phyloP scores from a whole-genome alignment of 192 early-diverging fungal species.

The Phlyctochytrium bullatum region DNA sequence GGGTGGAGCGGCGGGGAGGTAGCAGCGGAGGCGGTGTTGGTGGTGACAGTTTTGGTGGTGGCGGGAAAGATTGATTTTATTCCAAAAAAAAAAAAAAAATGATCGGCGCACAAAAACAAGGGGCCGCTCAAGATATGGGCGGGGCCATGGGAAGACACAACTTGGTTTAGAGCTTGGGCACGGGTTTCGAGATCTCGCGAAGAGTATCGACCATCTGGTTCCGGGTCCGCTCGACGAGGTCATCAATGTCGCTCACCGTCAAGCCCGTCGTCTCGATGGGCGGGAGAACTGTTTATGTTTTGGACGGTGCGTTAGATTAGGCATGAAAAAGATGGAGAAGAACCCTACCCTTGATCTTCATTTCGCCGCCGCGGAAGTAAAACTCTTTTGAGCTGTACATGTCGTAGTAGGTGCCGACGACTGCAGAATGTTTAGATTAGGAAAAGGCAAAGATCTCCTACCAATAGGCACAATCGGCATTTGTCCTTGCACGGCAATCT shows the following conservation, averaged over 20 bases:
- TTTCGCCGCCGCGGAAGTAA: conserved; percentile 48
- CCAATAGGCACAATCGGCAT: conserved; percentile 89
- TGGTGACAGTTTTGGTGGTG: no score
- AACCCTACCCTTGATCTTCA: conserved; percentile 55
- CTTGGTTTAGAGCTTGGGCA: neutral
- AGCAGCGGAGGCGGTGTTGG: no score
- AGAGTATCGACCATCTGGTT: neutral
- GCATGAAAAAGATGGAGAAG: neutral
- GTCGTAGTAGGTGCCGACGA: conserved; percentile 60
- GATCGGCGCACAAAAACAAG: no score
- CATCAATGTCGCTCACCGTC: conserved; percentile 26
- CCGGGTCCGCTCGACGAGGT: conserved; percentile 4
- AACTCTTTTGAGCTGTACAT: conserved; percentile 55
- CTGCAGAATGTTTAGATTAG: conserved; percentile 39
- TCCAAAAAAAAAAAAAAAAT: no score
- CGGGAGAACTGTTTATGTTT: conserved; percentile 27
- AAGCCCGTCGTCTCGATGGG: conserved; percentile 36
- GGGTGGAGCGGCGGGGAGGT: no score
- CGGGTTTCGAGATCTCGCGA: conserved; percentile 2
- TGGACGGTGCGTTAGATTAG: neutral
- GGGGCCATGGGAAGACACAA: no score
- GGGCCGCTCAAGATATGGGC: no score
- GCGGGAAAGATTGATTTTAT: no score
- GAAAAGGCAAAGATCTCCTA: conserved; percentile 4
- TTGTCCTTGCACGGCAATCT: conserved; percentile 79